Conservation (phyloP, 495 filamentous ascomycete genomes). For the Talaromyces proteolyticus region DNA sequence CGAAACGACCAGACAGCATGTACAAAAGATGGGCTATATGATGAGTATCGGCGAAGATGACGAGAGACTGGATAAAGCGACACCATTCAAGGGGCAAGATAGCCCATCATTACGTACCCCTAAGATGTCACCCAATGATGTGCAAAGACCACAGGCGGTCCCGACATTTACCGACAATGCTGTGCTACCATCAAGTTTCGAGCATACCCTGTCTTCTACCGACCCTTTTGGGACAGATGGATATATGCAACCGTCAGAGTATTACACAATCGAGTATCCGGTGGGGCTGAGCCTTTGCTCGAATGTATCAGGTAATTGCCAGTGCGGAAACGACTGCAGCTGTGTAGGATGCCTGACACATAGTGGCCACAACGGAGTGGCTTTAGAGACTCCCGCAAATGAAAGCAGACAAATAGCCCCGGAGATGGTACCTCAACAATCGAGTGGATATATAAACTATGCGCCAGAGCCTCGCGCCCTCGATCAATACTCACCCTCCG, state of each 20-base stretch:
- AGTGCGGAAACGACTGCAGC: constrained; percentile 42
- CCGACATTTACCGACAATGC: neutral
- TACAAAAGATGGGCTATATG: constrained; percentile 44
- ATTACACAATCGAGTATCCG: constrained; percentile 41
- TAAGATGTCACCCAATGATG: neutral
- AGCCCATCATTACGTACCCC: constrained; percentile 3
- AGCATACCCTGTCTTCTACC: constrained; percentile 20
- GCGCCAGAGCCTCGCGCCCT: neutral
- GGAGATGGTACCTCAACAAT: neutral
- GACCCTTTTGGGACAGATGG: constrained; percentile 18
- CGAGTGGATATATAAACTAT: neutral
- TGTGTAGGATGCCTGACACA: constrained; percentile 49
- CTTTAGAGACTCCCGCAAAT: constrained; percentile 12
- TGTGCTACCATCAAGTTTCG: constrained; percentile 7
- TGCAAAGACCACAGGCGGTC: neutral
- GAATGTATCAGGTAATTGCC: constrained; percentile 39
- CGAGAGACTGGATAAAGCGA: neutral
- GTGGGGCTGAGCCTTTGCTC: constrained; percentile 33
- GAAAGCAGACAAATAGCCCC: neutral
- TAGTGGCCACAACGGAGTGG: constrained; percentile 35
- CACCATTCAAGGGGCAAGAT: neutral
- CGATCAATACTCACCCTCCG: constrained; percentile 4
- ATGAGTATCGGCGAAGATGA: constrained; percentile 31
- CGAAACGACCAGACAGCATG: constrained; percentile 58
- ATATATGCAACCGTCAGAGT: constrained; percentile 37